These are phyloP conservation scores for Pisolithus tinctorius DNA, from an alignment of 768 basidiomycete genomes.

Conservation along the genomic window DNA sequence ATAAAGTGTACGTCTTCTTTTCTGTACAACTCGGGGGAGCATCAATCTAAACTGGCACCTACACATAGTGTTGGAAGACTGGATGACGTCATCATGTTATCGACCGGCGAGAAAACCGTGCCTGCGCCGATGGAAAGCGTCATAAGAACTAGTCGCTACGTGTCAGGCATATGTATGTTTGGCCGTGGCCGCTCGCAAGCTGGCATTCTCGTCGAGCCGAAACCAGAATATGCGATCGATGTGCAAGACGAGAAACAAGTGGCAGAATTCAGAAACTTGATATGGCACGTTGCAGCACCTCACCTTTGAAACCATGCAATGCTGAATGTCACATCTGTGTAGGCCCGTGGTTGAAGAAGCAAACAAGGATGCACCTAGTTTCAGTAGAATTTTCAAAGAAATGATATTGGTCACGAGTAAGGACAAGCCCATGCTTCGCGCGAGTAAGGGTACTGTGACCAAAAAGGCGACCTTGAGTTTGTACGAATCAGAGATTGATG, in stretches of 20 bases:
- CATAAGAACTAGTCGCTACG: slow-evolving; percentile 11
- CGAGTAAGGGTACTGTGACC: slow-evolving; percentile 41
- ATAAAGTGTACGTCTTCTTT: slow-evolving; percentile 31
- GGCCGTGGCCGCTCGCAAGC: slow-evolving; percentile 26
- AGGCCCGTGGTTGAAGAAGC: slow-evolving; percentile 38
- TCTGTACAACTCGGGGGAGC: background rate
- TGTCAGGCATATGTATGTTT: slow-evolving; percentile 34
- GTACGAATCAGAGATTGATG: slow-evolving; percentile 42
- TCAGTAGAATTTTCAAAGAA: slow-evolving; percentile 43
- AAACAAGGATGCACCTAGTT: slow-evolving; percentile 33
- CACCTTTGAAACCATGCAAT: background rate
- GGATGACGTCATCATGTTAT: slow-evolving; percentile 28
- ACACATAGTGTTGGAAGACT: slow-evolving; percentile 32
- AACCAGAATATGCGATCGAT: slow-evolving; percentile 28
- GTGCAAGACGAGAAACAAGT: slow-evolving; percentile 20
- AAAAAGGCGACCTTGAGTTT: slow-evolving; percentile 32
- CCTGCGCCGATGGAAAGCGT: slow-evolving; percentile 29
- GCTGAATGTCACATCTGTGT: background rate
- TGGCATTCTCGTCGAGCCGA: slow-evolving; percentile 28
- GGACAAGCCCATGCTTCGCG: slow-evolving; percentile 37
- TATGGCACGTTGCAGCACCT: slow-evolving; percentile 27
- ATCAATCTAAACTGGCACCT: background rate
- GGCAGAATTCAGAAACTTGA: slow-evolving; percentile 27
- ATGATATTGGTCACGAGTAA: slow-evolving; percentile 41
- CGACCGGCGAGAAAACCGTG: slow-evolving; percentile 28